Base-by-base conservation (phyloP, 2,329 filamentous ascomycete species). In the Colletotrichum noveboracense region DNA sequence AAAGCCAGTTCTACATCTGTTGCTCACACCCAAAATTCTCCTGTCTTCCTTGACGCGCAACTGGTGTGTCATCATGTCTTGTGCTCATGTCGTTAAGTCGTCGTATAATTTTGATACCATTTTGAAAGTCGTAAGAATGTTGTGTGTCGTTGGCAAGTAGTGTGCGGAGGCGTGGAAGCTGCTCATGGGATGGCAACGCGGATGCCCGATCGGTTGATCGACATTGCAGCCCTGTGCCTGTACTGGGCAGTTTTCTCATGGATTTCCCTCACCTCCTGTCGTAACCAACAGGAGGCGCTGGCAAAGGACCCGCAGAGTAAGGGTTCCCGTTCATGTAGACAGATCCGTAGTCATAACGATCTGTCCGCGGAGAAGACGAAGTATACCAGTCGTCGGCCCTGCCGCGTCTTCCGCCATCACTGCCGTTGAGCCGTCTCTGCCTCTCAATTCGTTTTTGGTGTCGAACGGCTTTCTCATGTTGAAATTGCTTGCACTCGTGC, bases 401-500 rank as follows among this genome's bases (percentile, higher is more conserved):
- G 70, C 83, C 84, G 82, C 80, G 83, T 68, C 74, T 48, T 28
- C 65, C 58, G 81, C 75, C 83, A 82, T 82, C 83, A 75, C 82
- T 81, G 74, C 83, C 77, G 52, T 81, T 78, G 65, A 78, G 78
- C 36, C 76, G 70, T 70, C 80, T 78, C 61, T 83, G 83, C 70
- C 77, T 84, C 79, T 89, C 83, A 32, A 87, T 74, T 55, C 90
- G 87, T 78, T 79, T 87, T 71, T 88, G 83, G 78, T 90, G 89
- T 21, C 90, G 89, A 67, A 83, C 83, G 34, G 82, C 82, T 80
- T 87, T 90, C 80, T 91, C 87, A 66, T 85, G 77, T 71, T 88
- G 83, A 84, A 89, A 92, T 76, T 88, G 84, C 70, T 82, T 85
- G 80, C 87, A 84, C 80, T 90, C 88, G 61, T 89, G 85, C 56